phyloP scores from a whole-genome alignment of 148 eudicot species.

The Camellia japonica region DNA sequence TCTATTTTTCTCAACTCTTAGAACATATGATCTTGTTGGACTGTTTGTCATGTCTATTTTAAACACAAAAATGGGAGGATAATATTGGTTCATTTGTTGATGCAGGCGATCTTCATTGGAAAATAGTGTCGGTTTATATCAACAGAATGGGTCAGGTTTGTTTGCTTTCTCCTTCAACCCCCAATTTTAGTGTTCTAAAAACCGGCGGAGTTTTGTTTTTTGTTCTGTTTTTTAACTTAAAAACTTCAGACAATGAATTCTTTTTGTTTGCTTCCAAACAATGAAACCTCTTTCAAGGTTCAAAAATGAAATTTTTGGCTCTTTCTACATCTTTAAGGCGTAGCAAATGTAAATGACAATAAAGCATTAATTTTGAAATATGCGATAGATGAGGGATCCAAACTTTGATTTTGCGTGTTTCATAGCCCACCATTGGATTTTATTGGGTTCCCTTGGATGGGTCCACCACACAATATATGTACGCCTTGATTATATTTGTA shows the following conservation, averaged over 20 bases:
- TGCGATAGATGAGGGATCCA: too few species aligned
- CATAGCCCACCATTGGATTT: too few species aligned
- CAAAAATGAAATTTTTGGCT: background rate
- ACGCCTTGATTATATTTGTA: background rate
- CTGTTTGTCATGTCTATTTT: background rate
- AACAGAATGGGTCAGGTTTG: slow-evolving; percentile 39
- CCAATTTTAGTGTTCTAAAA: background rate
- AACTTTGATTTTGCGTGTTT: too few species aligned
- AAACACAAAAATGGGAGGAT: background rate
- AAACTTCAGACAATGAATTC: background rate
- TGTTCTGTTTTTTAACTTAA: background rate
- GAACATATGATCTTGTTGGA: background rate
- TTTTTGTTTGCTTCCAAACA: background rate
- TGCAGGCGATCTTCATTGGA: slow-evolving; percentile 98
- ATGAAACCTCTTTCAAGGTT: background rate
- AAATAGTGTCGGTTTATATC: slow-evolving; percentile 88
- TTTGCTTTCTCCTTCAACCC: slow-evolving; percentile 4
- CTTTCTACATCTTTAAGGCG: background rate
- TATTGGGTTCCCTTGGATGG: too few species aligned
- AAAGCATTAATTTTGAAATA: too few species aligned
- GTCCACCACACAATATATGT: background rate
- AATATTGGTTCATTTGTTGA: background rate
- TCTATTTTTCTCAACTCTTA: too few species aligned
- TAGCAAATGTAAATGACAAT: background rate
- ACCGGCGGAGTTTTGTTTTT: background rate